These are phyloP conservation scores for Skeletonema marinoi DNA, from an alignment of 108 stramenopile species.

Conservation along the genomic window DNA sequence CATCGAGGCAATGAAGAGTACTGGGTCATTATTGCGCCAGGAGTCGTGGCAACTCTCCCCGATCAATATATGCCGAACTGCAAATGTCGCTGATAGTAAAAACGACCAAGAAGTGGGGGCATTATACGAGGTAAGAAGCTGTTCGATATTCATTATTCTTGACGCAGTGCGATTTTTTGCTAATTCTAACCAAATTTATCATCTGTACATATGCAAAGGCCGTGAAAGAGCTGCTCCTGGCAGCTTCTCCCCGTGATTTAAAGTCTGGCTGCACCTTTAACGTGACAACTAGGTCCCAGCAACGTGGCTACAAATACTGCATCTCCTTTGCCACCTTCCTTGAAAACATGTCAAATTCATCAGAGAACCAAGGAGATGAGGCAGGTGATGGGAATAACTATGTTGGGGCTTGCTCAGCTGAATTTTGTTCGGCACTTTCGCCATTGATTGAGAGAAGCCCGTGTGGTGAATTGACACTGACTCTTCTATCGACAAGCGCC, in stretches of 20 bases:
- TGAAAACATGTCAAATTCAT: background rate
- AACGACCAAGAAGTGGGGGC: conserved; percentile 2
- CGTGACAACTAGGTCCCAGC: conserved; percentile 10
- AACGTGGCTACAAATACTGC: conserved; percentile 7
- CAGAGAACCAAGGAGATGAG: background rate
- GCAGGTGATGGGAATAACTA: background rate
- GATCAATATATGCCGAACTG: conserved; percentile 14
- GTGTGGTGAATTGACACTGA: conserved; percentile 18
- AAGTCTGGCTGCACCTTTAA: background rate
- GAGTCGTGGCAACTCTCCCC: conserved; percentile 69
- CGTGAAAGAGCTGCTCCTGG: conserved; percentile 16
- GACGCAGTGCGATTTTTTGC: background rate
- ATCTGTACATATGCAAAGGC: conserved; percentile 6
- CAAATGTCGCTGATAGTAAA: background rate
- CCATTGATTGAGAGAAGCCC: conserved; percentile 25
- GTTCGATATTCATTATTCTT: background rate
- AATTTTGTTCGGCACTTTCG: conserved; percentile 14
- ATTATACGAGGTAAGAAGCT: conserved; percentile 15
- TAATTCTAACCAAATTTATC: background rate
- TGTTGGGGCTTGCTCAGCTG: conserved; percentile 18
- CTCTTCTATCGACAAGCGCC: conserved; percentile 33
- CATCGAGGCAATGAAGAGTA: conserved; percentile 77
- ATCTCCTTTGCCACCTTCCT: background rate
- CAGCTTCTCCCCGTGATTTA: background rate
- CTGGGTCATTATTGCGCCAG: conserved; percentile 55